Evolutionary conservation across 257 asterid species (phyloP).

Genomic region (Ballota nigra): DNA sequence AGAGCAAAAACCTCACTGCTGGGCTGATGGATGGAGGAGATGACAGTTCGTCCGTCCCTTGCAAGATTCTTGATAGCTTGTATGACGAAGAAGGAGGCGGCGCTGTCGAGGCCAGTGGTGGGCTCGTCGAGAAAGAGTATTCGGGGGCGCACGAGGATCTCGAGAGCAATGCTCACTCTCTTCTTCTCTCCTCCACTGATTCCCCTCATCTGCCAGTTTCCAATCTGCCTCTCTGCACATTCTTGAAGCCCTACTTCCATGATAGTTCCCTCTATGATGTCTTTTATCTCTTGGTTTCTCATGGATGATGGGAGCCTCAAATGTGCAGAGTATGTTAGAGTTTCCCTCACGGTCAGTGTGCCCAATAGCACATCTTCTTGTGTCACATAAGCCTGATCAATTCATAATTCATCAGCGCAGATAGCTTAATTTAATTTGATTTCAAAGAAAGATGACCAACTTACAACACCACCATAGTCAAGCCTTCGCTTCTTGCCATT

Average conservation of each 20-base stretch:
- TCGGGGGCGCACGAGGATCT: slow-evolving; percentile 77
- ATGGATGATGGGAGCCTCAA: slow-evolving; percentile 73
- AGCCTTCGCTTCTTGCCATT: slow-evolving; percentile 81
- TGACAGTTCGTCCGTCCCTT: slow-evolving; percentile 88
- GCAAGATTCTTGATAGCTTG: slow-evolving; percentile 86
- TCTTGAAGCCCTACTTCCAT: slow-evolving; percentile 88
- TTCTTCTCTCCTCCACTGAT: slow-evolving; percentile 95
- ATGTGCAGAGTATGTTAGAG: slow-evolving; percentile 77
- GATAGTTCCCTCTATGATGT: slow-evolving; percentile 66
- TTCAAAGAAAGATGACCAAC: too few relatives aligned
- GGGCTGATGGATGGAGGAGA: slow-evolving; percentile 94
- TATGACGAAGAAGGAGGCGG: slow-evolving; percentile 85
- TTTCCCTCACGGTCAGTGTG: slow-evolving; percentile 84
- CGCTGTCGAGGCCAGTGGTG: slow-evolving; percentile 94
- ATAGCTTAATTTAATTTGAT: too few relatives aligned
- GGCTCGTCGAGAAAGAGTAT: slow-evolving; percentile 92
- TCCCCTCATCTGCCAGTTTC: slow-evolving; percentile 90
- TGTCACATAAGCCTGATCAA: slow-evolving; percentile 81
- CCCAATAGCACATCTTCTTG: slow-evolving; percentile 90
- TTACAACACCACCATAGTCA: slow-evolving; percentile 83
- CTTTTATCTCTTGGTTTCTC: slow-evolving; percentile 46
- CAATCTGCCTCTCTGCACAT: slow-evolving; percentile 71
- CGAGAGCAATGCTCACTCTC: slow-evolving; percentile 87
- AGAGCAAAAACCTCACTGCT: slow-evolving; percentile 91
- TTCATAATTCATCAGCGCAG: neutral